Percentiles rank a stretch among this genome's conserved stretches.
Evolutionary conservation across 2,329 filamentous ascomycete species (phyloP).

Genomic region (Cordyceps pruinosa): DNA sequence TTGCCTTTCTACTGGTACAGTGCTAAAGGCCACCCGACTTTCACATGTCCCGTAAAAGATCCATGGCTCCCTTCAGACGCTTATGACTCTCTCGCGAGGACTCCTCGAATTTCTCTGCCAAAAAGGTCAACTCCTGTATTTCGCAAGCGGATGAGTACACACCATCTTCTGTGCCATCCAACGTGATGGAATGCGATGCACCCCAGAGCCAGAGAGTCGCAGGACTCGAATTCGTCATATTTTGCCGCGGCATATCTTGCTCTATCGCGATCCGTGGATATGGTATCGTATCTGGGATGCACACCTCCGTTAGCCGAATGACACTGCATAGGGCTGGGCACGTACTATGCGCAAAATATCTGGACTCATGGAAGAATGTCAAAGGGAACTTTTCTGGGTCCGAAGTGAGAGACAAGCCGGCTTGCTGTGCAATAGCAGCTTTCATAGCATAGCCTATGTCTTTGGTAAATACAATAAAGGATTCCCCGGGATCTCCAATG

Average conservation of each 20-base stretch:
- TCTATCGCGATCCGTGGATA: conserved; percentile 15
- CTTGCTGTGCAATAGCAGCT: conserved; percentile 7
- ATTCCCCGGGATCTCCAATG: conserved; percentile 13
- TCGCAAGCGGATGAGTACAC: not conserved
- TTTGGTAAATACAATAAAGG: conserved; percentile 13
- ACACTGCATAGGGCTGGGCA: not conserved
- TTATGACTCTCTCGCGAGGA: not conserved
- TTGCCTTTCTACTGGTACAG: too few species aligned
- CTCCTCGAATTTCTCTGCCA: not conserved
- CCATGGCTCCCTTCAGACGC: not conserved
- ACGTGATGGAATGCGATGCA: conserved; percentile 16
- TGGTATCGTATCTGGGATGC: not conserved
- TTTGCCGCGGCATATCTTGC: conserved; percentile 14
- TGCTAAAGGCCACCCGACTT: too few species aligned
- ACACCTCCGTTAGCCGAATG: fast-evolving
- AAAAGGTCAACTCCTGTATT: not conserved
- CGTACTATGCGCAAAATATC: conserved; percentile 12
- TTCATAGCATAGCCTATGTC: conserved; percentile 11
- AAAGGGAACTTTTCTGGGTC: conserved; percentile 11
- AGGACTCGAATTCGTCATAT: conserved; percentile 7
- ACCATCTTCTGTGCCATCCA: conserved; percentile 17
- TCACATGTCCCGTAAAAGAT: not conserved
- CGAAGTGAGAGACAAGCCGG: not conserved
- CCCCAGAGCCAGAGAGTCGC: conserved; percentile 19
- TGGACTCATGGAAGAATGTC: conserved; percentile 11